Evolutionary conservation across 306 rosid species (phyloP).

Genomic region (Malus sieversii): DNA sequence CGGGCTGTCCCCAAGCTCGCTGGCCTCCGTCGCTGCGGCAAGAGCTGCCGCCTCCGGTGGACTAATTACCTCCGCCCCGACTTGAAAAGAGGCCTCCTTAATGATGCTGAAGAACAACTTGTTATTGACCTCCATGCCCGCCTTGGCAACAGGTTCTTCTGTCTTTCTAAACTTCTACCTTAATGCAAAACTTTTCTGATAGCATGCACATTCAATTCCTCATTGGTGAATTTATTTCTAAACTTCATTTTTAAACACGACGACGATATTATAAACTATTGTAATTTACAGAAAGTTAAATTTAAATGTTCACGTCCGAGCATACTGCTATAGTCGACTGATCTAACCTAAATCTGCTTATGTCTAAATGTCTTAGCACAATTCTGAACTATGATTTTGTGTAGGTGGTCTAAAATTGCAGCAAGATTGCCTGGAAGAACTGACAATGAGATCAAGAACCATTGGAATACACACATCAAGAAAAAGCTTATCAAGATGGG

Average conservation of each 20-base stretch:
- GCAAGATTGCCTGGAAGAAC: constrained; percentile 82
- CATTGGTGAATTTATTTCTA: not conserved
- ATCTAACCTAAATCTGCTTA: too few species aligned
- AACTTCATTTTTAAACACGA: not conserved
- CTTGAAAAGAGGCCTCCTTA: constrained; percentile 77
- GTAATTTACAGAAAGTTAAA: too few species aligned
- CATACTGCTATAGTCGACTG: not conserved
- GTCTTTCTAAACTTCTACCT: not conserved
- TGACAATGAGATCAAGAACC: constrained; percentile 86
- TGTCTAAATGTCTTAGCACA: not conserved
- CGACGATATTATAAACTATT: not conserved
- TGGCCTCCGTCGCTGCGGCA: constrained; percentile 82
- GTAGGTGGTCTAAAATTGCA: constrained; percentile 88
- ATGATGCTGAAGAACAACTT: constrained; percentile 63
- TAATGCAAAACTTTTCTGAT: not conserved
- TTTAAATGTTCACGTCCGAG: too few species aligned
- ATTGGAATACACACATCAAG: constrained; percentile 84
- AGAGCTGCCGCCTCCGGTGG: constrained; percentile 96
- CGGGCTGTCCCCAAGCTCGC: constrained; percentile 90
- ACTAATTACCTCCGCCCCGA: constrained; percentile 90
- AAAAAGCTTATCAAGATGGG: constrained; percentile 81
- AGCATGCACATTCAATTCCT: not conserved
- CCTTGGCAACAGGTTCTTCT: constrained; percentile 71
- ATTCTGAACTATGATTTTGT: not conserved
- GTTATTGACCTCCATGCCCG: constrained; percentile 83